phyloP scores from a whole-genome alignment of 2,329 filamentous ascomycete genomes.

The Aschersonia sp. region DNA sequence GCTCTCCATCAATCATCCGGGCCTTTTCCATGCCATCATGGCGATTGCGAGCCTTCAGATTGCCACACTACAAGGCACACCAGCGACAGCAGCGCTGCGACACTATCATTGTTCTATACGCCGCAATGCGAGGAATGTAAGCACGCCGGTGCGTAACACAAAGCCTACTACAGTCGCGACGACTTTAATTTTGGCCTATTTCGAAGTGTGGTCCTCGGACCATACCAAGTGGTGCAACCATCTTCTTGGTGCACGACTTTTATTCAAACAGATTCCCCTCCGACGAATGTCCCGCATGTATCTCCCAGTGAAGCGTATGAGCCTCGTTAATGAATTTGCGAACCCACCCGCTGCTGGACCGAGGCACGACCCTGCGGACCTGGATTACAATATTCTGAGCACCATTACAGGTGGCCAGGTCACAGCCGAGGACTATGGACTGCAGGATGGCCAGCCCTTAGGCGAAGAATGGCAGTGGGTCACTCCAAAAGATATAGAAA shows the following conservation, averaged over 20 bases:
- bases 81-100: constrained; percentile 68
- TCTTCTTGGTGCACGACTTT: constrained; percentile 66
- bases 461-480: constrained; percentile 9
- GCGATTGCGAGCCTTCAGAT: constrained; percentile 80
- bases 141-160: constrained; percentile 50
- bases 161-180: constrained; percentile 77
- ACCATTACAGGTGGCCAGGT: constrained; percentile 25
- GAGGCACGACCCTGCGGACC: constrained; percentile 18
- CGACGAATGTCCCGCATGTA: constrained; percentile 57
- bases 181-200: constrained; percentile 74
- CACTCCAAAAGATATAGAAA: constrained; percentile 54
- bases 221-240: constrained; percentile 95
- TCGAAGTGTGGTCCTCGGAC: constrained; percentile 88
- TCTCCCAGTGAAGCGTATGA: constrained; percentile 41
- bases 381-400: constrained; percentile 26
- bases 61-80: constrained; percentile 60
- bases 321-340: constrained; percentile 8
- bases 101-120: constrained; percentile 83
- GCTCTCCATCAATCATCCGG: constrained; percentile 71
- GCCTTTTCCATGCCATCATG: constrained; percentile 78
- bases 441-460: constrained; percentile 13
- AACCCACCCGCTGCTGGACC: constrained; percentile 2
- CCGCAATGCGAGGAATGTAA: constrained; percentile 61
- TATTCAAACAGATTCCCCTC: constrained; percentile 73
- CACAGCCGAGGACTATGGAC: constrained; percentile 21